These are phyloP conservation scores for Arabis hirsuta DNA, from an alignment of 345 rosid species.

Conservation along the genomic window DNA sequence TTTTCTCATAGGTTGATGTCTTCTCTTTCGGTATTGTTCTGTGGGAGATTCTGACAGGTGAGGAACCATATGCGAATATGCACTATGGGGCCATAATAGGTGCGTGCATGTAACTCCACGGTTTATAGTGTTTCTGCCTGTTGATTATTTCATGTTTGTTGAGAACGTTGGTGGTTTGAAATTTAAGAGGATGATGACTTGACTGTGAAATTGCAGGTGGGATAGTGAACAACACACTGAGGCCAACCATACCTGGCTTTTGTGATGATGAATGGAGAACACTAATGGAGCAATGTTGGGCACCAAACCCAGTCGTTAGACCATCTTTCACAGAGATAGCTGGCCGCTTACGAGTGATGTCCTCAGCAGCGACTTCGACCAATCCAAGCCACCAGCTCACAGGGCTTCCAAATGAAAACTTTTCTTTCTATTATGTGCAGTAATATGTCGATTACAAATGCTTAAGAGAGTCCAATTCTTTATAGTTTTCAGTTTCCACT, in stretches of 20 bases:
- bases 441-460: not conserved
- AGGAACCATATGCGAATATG: constrained; percentile 88
- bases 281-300: constrained; percentile 83
- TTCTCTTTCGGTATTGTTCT: constrained; percentile 83
- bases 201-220: constrained; percentile 57
- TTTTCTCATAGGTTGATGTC: constrained; percentile 64
- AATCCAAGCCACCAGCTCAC: constrained; percentile 55
- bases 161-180: constrained; percentile 1
- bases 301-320: constrained; percentile 71
- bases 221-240: constrained; percentile 74
- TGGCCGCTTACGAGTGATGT: constrained; percentile 64
- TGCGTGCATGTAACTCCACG: constrained; percentile 32
- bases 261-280: constrained; percentile 77
- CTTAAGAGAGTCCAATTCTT: constrained; percentile 28
- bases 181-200: not conserved
- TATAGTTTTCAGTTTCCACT: constrained; percentile 27
- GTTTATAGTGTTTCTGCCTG: not conserved
- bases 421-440: constrained; percentile 27
- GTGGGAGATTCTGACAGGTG: constrained; percentile 92
- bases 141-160: constrained; percentile 10
- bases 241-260: constrained; percentile 69
- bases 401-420: constrained; percentile 57
- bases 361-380: constrained; percentile 62
- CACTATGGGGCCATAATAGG: constrained; percentile 91
- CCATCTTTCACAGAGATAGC: constrained; percentile 81